Percentiles rank a stretch among this genome's conserved stretches.
phyloP scores from a whole-genome alignment of 2,329 filamentous ascomycete species.

The Neobulgaria alba region DNA sequence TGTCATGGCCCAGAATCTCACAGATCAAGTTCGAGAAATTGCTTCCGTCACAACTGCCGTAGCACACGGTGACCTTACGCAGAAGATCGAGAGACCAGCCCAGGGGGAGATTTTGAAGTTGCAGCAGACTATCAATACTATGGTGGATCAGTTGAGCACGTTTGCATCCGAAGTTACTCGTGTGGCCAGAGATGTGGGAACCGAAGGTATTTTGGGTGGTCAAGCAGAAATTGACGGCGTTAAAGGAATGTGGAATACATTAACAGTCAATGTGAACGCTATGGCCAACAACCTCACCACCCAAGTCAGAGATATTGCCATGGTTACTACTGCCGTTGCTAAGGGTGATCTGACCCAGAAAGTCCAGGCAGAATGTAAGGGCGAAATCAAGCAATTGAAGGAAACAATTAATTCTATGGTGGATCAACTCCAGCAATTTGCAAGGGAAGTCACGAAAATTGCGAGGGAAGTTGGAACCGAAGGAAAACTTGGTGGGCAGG shows the following conservation, averaged over 20 bases:
- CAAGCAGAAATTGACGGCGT: constrained; percentile 78
- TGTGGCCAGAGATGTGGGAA: constrained; percentile 76
- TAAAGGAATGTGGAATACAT: constrained; percentile 81
- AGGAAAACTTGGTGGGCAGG: constrained; percentile 86
- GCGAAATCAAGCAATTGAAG: constrained; percentile 90
- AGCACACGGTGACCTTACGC: constrained; percentile 72
- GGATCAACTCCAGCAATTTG: constrained; percentile 93
- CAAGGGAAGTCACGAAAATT: constrained; percentile 92
- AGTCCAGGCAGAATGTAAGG: constrained; percentile 85
- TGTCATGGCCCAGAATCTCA: constrained; percentile 76
- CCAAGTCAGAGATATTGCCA: constrained; percentile 91
- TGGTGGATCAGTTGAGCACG: constrained; percentile 77
- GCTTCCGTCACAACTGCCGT: constrained; percentile 78
- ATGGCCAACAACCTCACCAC: constrained; percentile 84
- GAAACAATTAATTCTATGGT: constrained; percentile 99
- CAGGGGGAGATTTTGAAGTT: constrained; percentile 75
- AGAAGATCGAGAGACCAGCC: constrained; percentile 75
- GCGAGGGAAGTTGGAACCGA: constrained; percentile 95
- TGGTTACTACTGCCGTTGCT: constrained; percentile 63
- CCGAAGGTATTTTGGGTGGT: constrained; percentile 73
- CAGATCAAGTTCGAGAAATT: constrained; percentile 78
- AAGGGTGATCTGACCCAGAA: constrained; percentile 93
- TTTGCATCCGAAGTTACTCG: constrained; percentile 79
- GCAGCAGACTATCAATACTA: constrained; percentile 81
- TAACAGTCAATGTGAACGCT: constrained; percentile 79